Evolutionary conservation across 495 filamentous ascomycete species (phyloP).

Genomic region (Pyrenula aspistea): DNA sequence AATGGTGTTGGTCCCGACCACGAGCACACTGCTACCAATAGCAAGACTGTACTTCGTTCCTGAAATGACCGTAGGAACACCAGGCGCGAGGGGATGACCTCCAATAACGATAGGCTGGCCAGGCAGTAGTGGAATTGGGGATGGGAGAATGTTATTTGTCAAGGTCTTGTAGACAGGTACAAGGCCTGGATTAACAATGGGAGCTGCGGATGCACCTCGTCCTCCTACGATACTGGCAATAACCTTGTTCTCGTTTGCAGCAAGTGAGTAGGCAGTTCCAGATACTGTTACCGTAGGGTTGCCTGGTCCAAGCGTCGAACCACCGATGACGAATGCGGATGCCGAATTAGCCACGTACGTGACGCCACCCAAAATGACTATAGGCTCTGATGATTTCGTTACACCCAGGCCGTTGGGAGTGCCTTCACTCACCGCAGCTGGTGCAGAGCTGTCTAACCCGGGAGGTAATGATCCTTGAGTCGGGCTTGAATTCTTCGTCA

Average conservation of each 20-base stretch:
- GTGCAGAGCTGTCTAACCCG: not conserved
- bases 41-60: not conserved
- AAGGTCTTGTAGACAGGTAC: not conserved
- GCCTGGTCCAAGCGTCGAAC: not conserved
- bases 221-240: not conserved
- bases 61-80: not conserved
- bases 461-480: not conserved
- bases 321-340: not conserved
- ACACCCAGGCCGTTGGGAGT: not conserved
- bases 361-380: not conserved
- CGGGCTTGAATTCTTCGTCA: not conserved
- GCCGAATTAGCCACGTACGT: not conserved
- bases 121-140: not conserved
- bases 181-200: not conserved
- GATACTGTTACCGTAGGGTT: not conserved
- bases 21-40: not conserved
- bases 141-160: not conserved
- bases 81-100: not conserved
- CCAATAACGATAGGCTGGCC: not conserved
- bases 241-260: not conserved
- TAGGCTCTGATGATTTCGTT: not conserved
- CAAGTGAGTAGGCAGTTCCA: not conserved
- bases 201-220: not conserved
- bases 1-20: not conserved
- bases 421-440: not conserved